Evolutionary conservation across 2,329 filamentous ascomycete genomes (phyloP), one percentile per base, ranked within the genome.

Genomic region (Sarocladiaceae sp.): DNA sequence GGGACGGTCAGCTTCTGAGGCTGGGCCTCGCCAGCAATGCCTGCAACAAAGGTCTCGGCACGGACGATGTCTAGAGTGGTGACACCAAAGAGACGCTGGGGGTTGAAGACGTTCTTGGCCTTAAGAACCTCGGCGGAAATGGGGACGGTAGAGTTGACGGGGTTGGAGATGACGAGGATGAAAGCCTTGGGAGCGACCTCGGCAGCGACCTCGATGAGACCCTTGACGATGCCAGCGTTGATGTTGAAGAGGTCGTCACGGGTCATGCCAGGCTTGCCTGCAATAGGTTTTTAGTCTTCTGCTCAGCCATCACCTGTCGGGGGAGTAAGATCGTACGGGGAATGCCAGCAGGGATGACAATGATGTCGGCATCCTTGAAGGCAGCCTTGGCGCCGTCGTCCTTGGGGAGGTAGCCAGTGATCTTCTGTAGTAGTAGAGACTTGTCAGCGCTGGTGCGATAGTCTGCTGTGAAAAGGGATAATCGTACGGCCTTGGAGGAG

Each of bases 161-260:
- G 93, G 81, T 98, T 98, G 61, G 91, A 97, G 70, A 98, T 98
- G 74, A 98, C 83, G 53, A 97, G 82, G 65, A 95, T 82, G 72
- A 84, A 95, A 45, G 93, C 93, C 67, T 96, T 94, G 64, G 93
- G 93, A 64, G 83, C 83, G 61, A 85, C 81, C 64, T 96, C 83
- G 57, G 91, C 89, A 58, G 88, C 81, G 44, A 86, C 83, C 75
- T 95, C 85, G 58, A 94, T 84, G 55, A 98, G 78, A 57, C 88
- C 89, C 72, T 93, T 88, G 63, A 98, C 93, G 62, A 98, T 98
- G 59, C 90, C 88, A 49, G 93, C 93, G 68, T 98, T 98, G 78
- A 96, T 95, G 74, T 96, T 96, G 85, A 98, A 98, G 48, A 98
- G 87, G 65, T 97, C 93, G 61, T 98, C 93, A 73, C 93, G 89